These are phyloP conservation scores for Fusarium heterosporum DNA, from an alignment of 2,329 filamentous ascomycete species.

Conservation along the genomic window DNA sequence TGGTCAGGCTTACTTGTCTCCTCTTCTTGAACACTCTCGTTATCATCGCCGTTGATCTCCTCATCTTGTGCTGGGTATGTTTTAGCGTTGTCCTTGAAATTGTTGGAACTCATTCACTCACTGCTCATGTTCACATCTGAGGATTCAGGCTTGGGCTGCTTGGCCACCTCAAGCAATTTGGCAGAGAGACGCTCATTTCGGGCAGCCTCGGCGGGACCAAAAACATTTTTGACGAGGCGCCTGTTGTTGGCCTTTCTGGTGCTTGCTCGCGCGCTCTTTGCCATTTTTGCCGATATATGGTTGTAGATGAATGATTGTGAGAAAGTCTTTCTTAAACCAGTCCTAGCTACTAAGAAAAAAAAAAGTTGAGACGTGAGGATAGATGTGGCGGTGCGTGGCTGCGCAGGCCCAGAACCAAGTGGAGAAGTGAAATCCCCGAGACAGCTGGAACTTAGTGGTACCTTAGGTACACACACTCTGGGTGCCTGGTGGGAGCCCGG, in stretches of 20 bases:
- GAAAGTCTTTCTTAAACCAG: slow-evolving; percentile 30
- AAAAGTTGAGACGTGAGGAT: slow-evolving; percentile 36
- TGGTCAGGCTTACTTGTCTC: slow-evolving; percentile 41
- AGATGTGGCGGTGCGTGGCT: slow-evolving; percentile 39
- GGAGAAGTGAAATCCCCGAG: not conserved
- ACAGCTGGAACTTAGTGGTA: not conserved
- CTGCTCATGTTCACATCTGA: slow-evolving; percentile 63
- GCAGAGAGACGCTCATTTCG: slow-evolving; percentile 85
- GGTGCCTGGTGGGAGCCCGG: no score
- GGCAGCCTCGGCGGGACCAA: slow-evolving; percentile 83
- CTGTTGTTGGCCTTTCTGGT: slow-evolving; percentile 85
- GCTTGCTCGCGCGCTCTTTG: slow-evolving; percentile 85
- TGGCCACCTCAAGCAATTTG: slow-evolving; percentile 84
- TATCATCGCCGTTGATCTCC: slow-evolving; percentile 45
- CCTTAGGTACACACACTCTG: not conserved
- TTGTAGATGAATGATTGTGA: slow-evolving; percentile 20
- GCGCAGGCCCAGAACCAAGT: not conserved
- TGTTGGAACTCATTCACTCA: slow-evolving; percentile 35
- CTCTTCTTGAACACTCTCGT: slow-evolving; percentile 48
- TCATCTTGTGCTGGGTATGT: slow-evolving; percentile 45
- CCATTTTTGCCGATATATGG: slow-evolving; percentile 69
- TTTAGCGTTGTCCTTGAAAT: slow-evolving; percentile 12
- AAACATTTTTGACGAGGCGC: slow-evolving; percentile 82
- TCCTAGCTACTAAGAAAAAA: slow-evolving; percentile 41
- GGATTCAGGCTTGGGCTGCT: slow-evolving; percentile 76